Evolutionary conservation across 345 rosid genomes (phyloP).

Genomic region (Euphorbia lathyris): DNA sequence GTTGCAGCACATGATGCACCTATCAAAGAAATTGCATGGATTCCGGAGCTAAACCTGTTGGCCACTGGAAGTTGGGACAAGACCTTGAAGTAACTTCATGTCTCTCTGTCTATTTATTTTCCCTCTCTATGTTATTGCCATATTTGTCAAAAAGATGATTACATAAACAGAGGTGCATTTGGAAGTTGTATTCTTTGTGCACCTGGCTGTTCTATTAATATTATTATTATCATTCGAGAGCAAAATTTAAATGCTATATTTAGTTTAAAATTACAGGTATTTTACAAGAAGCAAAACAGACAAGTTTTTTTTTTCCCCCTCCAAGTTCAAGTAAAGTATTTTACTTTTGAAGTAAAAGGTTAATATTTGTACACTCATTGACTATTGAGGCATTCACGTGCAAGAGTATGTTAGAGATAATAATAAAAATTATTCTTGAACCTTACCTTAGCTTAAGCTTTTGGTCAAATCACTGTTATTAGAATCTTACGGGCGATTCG

Average conservation of each 20-base stretch:
- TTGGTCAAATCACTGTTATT: too few relatives aligned
- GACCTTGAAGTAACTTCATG: conserved; percentile 60
- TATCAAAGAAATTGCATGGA: conserved; percentile 78
- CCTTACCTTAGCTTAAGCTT: too few relatives aligned
- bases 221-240: neutral
- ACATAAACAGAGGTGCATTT: neutral
- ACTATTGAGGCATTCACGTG: too few relatives aligned
- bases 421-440: too few relatives aligned
- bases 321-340: neutral
- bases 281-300: neutral
- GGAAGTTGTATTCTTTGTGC: neutral
- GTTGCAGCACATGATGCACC: conserved; percentile 97
- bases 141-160: neutral
- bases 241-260: neutral
- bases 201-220: neutral
- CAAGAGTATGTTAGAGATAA: neutral
- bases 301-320: neutral
- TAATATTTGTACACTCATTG: too few relatives aligned
- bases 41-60: conserved; percentile 83
- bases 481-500: too few relatives aligned
- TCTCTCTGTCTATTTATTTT: neutral
- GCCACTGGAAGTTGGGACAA: conserved; percentile 96
- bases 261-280: neutral
- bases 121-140: neutral
- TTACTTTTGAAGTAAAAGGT: neutral